Conservation (phyloP, 1,284 basidiomycete genomes). For the Ustilago crameri region DNA sequence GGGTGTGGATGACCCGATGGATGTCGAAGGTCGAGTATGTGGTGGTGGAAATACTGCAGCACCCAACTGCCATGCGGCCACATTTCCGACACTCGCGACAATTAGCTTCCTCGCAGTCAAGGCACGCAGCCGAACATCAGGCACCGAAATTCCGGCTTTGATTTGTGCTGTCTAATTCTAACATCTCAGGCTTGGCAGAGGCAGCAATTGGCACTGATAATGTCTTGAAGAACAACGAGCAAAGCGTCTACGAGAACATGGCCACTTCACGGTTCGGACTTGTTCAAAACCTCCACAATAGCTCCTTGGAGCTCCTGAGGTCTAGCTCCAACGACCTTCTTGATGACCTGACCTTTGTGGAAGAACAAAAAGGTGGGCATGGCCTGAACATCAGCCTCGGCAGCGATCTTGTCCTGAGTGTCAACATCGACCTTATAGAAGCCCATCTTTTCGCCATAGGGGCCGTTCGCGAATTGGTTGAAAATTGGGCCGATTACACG, state of each 20-base stretch:
- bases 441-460: conserved; percentile 70
- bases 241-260: no score
- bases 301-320: conserved; percentile 71
- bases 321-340: conserved; percentile 76
- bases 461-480: conserved; percentile 74
- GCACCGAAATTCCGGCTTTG: no score
- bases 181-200: no score
- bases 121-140: no score
- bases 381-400: conserved; percentile 79
- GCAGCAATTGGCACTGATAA: no score
- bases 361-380: conserved; percentile 83
- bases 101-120: neutral
- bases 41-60: neutral
- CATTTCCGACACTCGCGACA: neutral
- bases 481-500: conserved; percentile 82
- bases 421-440: conserved; percentile 79
- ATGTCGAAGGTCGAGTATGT: neutral
- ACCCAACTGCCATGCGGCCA: neutral
- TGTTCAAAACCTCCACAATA: no score
- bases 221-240: no score
- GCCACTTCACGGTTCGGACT: no score
- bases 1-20: neutral
- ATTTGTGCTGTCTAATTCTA: no score
- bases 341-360: conserved; percentile 76
- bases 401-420: conserved; percentile 70